Base-by-base conservation (phyloP, 768 basidiomycete genomes). In the Pleurotus tuber-regium region DNA sequence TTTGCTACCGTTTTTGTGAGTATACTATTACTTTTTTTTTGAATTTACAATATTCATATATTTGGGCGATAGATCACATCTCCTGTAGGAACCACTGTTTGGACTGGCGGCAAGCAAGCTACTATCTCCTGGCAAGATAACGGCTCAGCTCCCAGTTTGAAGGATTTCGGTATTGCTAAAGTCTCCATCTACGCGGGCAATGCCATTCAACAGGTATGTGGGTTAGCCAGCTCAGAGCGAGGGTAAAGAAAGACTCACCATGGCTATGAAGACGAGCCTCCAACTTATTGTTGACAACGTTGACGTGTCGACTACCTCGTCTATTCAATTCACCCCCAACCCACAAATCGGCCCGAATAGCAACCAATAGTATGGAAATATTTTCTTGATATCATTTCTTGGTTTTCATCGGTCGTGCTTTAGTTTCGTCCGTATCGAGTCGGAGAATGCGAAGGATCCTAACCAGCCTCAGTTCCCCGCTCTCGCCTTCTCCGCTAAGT, bases 371-470 rank as follows among this genome's bases (percentile, higher is more conserved):
- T 87, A 53, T 31, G 11, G 25, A 19, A 18, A 19, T 26, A 25
- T 18, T 14, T 24, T 25, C n/a, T 46, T 23, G 12, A 16, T n/a
- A n/a, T n/a, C 8, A 28, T 31, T 19, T 31, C 47, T 31, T 14
- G 9, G 38, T 33, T 52, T 35, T 60, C 40, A 60, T 35, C 2
- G 28, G 14, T 21, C 16, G 19, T 49, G 2, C 52, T 1, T 6
- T 42, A 89, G 87, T 73, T 94, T 94, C 73, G 78, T 94, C 62
- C 88, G 89, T 42, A 69, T 88, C 61, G 78, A 87, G 52, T 91
- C 90, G 0, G 56, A 75, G 29, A 59, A 30, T 49, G 57, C 79
- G 38, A 85, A 75, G 64, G 81, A 87, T 63, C 41, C 81, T 24
- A 60, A 62, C 2, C 63, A 77, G 50, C 68, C 84, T 11, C 70